phyloP scores from a whole-genome alignment of 2,329 filamentous ascomycete genomes.

The Colletotrichum salicis region DNA sequence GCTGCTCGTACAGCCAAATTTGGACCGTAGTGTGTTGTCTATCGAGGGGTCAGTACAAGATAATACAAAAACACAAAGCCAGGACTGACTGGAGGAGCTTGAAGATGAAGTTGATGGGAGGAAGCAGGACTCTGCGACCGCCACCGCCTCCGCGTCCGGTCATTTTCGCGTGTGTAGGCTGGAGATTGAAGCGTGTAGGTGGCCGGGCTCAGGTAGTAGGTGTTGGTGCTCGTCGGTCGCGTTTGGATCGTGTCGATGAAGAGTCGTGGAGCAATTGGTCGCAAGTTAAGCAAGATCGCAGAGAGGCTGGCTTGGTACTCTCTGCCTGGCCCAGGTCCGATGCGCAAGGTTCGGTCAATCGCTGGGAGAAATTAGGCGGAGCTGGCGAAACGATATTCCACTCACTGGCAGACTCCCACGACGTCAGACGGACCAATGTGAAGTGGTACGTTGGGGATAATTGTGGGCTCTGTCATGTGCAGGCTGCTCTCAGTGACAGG shows the following conservation, averaged over 20 bases:
- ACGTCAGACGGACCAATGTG: not conserved
- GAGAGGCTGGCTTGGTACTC: constrained; percentile 12
- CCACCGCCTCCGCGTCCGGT: constrained; percentile 69
- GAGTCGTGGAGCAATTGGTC: constrained; percentile 11
- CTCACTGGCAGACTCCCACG: not conserved
- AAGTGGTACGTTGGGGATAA: not conserved
- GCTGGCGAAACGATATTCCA: constrained; percentile 30
- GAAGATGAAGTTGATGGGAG: constrained; percentile 68
- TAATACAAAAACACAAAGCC: constrained; percentile 22
- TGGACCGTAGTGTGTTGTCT: constrained; percentile 81
- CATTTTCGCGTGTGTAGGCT: constrained; percentile 51
- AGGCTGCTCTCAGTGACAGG: not conserved
- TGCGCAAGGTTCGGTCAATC: constrained; percentile 1
- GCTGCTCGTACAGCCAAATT: constrained; percentile 97
- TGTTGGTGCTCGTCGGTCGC: not conserved
- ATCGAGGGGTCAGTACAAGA: not conserved
- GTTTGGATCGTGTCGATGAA: not conserved
- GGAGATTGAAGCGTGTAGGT: not conserved
- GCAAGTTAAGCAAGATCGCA: constrained; percentile 3
- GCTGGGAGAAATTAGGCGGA: constrained; percentile 17
- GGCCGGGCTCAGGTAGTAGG: not conserved
- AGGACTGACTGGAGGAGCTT: constrained; percentile 78
- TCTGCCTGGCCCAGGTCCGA: constrained; percentile 2
- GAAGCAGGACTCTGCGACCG: constrained; percentile 69
- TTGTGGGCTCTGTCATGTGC: not conserved